These are phyloP conservation scores for Pichia sp. DNA, from an alignment of 1,139 yeast genomes.

Conservation along the genomic window DNA sequence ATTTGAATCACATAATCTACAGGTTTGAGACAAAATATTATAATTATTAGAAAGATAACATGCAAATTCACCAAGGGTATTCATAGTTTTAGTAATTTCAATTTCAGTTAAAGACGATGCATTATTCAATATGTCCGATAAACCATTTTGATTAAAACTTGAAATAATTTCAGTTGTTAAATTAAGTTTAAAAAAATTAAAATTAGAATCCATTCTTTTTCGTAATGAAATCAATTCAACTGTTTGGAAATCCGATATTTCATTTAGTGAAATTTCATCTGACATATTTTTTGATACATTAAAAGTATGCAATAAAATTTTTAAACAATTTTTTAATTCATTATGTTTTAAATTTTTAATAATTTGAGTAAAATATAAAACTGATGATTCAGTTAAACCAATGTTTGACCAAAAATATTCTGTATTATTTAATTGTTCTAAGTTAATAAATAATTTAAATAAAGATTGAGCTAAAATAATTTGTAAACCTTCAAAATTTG, in stretches of 20 bases:
- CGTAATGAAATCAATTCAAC: slow-evolving; percentile 4
- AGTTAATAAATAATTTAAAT: slow-evolving; percentile 19
- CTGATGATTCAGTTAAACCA: slow-evolving; percentile 14
- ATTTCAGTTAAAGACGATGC: background rate
- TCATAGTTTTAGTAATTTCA: slow-evolving; percentile 24
- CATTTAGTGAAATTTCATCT: background rate
- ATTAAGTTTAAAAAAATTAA: background rate
- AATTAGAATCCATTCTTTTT: background rate
- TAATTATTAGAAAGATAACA: slow-evolving; percentile 37
- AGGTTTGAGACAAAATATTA: slow-evolving; percentile 31
- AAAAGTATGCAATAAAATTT: slow-evolving; percentile 6
- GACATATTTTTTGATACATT: background rate
- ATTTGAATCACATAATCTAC: slow-evolving; percentile 37
- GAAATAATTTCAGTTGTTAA: background rate
- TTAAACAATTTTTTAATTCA: slow-evolving; percentile 16
- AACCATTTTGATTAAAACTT: background rate
- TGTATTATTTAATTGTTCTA: slow-evolving; percentile 13
- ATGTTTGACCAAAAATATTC: slow-evolving; percentile 21
- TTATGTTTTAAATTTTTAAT: background rate
- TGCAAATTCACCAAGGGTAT: slow-evolving; percentile 39
- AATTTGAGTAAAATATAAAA: slow-evolving; percentile 1
- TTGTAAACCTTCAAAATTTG: slow-evolving; percentile 23
- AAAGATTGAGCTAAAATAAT: slow-evolving; percentile 22
- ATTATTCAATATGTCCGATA: background rate
- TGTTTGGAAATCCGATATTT: background rate